These are phyloP conservation scores for Ogataea kodamae DNA, from an alignment of 805 yeast species.

Conservation along the genomic window DNA sequence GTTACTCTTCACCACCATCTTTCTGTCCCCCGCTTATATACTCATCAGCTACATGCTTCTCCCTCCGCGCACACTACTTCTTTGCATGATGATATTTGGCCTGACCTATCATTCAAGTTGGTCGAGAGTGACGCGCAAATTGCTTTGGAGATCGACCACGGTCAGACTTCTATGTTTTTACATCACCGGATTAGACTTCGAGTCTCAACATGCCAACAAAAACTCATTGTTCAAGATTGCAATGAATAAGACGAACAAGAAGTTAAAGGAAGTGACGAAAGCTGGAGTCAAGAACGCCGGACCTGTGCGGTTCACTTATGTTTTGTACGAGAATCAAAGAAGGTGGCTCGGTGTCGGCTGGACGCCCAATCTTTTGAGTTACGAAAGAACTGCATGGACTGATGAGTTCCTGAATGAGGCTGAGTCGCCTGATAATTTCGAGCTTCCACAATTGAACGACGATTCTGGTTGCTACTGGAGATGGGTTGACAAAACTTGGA, in stretches of 20 bases:
- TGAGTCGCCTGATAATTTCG: constrained; percentile 70
- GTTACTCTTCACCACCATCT: constrained; percentile 75
- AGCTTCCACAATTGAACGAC: constrained; percentile 68
- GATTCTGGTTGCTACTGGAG: constrained; percentile 80
- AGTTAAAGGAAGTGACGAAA: constrained; percentile 26
- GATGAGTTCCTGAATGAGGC: constrained; percentile 91
- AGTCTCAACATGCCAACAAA: constrained; percentile 31
- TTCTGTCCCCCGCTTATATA: constrained; percentile 82
- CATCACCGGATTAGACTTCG: constrained; percentile 81
- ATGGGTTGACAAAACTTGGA: constrained; percentile 94
- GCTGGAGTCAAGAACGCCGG: constrained; percentile 19
- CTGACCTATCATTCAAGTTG: constrained; percentile 85
- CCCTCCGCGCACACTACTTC: constrained; percentile 63
- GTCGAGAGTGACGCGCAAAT: constrained; percentile 75
- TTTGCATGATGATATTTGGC: constrained; percentile 55
- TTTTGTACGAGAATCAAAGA: constrained; percentile 89
- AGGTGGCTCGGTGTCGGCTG: constrained; percentile 98
- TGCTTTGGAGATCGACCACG: constrained; percentile 78
- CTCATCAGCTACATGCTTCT: constrained; percentile 63
- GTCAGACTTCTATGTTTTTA: constrained; percentile 73
- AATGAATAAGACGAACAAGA: constrained; percentile 48
- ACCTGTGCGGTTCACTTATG: constrained; percentile 83
- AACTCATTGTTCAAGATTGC: constrained; percentile 50
- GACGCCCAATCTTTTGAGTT: constrained; percentile 87
- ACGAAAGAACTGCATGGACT: constrained; percentile 96